A percentile compares a stretch with the other conserved stretches of the same genome.
Evolutionary conservation across 257 asterid species (phyloP).

Genomic region (Thymus mandschuricus): DNA sequence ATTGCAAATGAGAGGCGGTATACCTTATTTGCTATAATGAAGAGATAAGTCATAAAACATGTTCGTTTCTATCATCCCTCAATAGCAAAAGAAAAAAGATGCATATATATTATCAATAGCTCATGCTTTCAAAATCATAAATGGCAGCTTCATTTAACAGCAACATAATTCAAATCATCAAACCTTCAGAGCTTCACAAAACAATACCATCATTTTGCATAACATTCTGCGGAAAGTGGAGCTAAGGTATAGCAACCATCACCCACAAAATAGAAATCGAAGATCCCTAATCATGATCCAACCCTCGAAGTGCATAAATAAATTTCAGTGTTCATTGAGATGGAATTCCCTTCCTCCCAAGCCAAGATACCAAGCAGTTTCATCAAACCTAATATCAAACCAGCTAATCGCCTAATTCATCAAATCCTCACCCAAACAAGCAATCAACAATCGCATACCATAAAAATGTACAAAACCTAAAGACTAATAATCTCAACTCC

Average conservation of each 20-base stretch:
- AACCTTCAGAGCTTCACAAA: slow-evolving; percentile 1
- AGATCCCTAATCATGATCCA: not conserved
- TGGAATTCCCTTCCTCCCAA: not conserved
- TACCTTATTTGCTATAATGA: not conserved
- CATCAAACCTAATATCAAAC: not conserved
- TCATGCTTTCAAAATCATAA: not conserved
- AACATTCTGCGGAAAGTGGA: not conserved
- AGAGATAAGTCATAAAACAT: not conserved
- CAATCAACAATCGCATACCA: not conserved
- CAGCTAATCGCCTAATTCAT: not conserved
- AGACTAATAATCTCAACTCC: not conserved
- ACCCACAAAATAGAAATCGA: slow-evolving; percentile 2
- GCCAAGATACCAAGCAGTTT: not conserved
- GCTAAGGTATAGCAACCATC: not conserved
- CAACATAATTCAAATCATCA: not conserved
- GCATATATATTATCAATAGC: not conserved
- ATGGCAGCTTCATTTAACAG: not conserved
- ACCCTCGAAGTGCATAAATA: slow-evolving; percentile 5
- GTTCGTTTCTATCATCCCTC: not conserved
- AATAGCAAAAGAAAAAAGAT: not conserved
- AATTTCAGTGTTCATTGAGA: not conserved
- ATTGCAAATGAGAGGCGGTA: not conserved
- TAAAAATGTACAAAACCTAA: not conserved
- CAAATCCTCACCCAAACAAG: not conserved
- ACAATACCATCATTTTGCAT: not conserved